Evolutionary conservation across 805 yeast species (phyloP), one percentile per base, ranked within the genome.

Genomic region (Maudiozyma turicensis): DNA sequence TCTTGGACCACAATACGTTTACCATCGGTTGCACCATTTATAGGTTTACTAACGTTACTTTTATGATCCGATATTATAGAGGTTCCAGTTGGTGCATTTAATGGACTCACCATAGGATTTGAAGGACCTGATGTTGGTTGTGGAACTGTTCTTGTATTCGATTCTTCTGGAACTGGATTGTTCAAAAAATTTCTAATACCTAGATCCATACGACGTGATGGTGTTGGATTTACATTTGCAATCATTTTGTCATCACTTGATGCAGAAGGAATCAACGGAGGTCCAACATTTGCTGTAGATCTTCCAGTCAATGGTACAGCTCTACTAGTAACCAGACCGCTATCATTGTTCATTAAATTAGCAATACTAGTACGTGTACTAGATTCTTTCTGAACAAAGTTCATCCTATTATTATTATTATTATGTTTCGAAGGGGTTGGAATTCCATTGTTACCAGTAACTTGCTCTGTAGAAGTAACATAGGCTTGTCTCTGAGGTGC

Each of bases 1-100:
- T 47, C 46, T 26, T 47, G 49, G 2, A 44, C 47, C n/a, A 40
- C 47, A 30, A 38, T 47, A 40, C 26, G 43, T 5, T 33, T 34
- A 8, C 29, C 10, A n/a, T 40, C 34, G 33, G 6, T 33, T 9
- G 38, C 26, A 35, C 10, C 33, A 20, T 20, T 20, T 20, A 20
- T 20, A 20, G 26, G 26, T 4, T 2, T 20, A 20, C 26, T 20
- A 20, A 20, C 26, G 26, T 20, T 20, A 20, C 26, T 20, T 20
- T 20, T 20, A 20, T 20, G 26, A 20, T 20, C 26, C 4, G 26
- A 20, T 20, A 20, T 20, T 20, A 20, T 20, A 20, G 26, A 20
- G 26, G 26, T 20, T 20, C 26, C 26, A 20, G 26, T 20, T 20
- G 26, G 26, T 4, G 26, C 26, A 20, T 20, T 20, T 20, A 20